Conservation (phyloP, 2,329 filamentous ascomycete genomes). For the Paracamarosporium sp. region DNA sequence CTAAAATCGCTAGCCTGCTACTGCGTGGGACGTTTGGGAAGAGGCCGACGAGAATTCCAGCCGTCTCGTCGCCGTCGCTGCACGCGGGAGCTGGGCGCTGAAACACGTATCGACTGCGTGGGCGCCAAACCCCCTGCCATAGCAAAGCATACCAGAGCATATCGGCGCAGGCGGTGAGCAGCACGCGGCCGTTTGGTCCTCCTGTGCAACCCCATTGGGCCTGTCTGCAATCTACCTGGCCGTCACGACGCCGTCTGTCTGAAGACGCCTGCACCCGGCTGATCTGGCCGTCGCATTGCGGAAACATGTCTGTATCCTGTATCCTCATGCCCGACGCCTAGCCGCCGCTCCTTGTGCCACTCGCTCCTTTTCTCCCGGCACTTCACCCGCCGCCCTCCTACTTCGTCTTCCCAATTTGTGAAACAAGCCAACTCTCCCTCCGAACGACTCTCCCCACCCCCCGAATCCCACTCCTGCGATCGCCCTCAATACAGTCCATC, state of each 20-base stretch:
- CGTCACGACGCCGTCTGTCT: conserved; percentile 26
- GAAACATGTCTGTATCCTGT: conserved; percentile 21
- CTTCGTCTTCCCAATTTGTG: too few species aligned
- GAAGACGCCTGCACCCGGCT: conserved; percentile 18
- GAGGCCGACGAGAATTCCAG: too few species aligned
- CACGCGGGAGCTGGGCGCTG: conserved; percentile 22
- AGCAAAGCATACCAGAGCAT: conserved; percentile 15
- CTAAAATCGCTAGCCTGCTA: conserved; percentile 19
- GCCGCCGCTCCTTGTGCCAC: not conserved
- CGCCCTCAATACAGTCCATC: too few species aligned
- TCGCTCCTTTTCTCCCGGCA: not conserved
- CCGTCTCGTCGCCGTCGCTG: too few species aligned
- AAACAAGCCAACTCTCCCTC: not conserved
- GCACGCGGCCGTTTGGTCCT: conserved; percentile 6
- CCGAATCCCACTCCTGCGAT: too few species aligned
- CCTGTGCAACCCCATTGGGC: conserved; percentile 3
- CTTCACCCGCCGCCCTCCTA: too few species aligned
- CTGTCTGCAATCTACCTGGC: not conserved
- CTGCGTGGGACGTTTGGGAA: not conserved
- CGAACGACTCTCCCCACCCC: too few species aligned
- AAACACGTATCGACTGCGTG: conserved; percentile 13
- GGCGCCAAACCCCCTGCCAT: conserved; percentile 15
- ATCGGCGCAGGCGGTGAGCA: conserved; percentile 20
- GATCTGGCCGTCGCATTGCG: conserved; percentile 25
- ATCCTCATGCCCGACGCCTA: not conserved